Conservation (phyloP, 2,329 filamentous ascomycete genomes). For the Neonectria faginata region DNA sequence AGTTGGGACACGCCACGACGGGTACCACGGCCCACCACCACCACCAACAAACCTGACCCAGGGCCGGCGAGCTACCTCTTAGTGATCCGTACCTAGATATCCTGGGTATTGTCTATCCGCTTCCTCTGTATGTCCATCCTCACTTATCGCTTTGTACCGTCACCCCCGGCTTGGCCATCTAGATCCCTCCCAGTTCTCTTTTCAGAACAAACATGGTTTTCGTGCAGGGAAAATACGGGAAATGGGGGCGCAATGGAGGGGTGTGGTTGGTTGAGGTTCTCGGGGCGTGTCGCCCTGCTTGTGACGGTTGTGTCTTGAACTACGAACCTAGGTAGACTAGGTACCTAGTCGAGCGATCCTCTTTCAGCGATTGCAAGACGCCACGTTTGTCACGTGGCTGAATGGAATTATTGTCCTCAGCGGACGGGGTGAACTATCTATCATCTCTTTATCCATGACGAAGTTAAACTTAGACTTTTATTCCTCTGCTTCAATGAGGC, state of each 20-base stretch:
- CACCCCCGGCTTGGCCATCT: constrained; percentile 20
- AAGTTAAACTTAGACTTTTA: too few species aligned
- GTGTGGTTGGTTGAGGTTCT: constrained; percentile 1
- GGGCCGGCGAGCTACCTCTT: constrained; percentile 3
- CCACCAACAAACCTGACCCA: constrained; percentile 28
- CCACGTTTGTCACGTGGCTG: not conserved
- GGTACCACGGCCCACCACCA: constrained; percentile 18
- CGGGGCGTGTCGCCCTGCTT: constrained; percentile 38
- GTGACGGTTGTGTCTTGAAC: constrained; percentile 43
- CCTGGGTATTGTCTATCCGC: not conserved
- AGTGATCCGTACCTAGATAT: too few species aligned
- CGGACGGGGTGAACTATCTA: not conserved
- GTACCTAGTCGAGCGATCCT: constrained; percentile 22
- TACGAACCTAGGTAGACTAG: constrained; percentile 18
- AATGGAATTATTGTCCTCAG: not conserved
- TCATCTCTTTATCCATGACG: not conserved
- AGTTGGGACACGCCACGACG: constrained; percentile 26
- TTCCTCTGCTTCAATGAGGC: not conserved
- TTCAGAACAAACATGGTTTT: constrained; percentile 30
- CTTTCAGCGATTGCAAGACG: constrained; percentile 36
- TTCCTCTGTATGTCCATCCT: not conserved
- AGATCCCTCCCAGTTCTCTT: constrained; percentile 23
- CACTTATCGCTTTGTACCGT: not conserved
- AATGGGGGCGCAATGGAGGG: constrained; percentile 22
- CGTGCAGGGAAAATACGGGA: constrained; percentile 23